Conservation (phyloP, 371 early-diverging fungal genomes). For the Mucor racemosus region DNA sequence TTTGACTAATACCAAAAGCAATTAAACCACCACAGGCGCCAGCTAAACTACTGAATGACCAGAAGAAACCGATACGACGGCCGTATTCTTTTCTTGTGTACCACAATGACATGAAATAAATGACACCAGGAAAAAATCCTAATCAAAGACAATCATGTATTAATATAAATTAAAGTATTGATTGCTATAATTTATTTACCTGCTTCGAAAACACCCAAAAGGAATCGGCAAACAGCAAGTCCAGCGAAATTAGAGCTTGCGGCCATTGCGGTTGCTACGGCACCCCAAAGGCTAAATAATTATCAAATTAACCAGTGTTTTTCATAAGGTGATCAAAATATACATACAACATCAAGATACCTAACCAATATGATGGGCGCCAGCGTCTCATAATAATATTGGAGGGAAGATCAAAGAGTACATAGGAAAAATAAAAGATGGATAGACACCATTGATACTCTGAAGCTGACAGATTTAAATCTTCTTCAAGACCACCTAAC, state of each 20-base stretch:
- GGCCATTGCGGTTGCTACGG: slow-evolving; percentile 34
- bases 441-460: slow-evolving; percentile 36
- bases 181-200: background rate
- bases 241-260: slow-evolving; percentile 32
- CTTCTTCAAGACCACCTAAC: slow-evolving; percentile 39
- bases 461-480: slow-evolving; percentile 26
- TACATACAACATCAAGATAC: slow-evolving; percentile 28
- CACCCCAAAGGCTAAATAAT: slow-evolving; percentile 29
- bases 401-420: slow-evolving; percentile 36
- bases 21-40: slow-evolving; percentile 51
- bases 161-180: background rate
- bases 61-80: slow-evolving; percentile 45
- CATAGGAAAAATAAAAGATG: slow-evolving; percentile 33
- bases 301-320: background rate
- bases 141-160: background rate
- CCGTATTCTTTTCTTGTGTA: slow-evolving; percentile 50
- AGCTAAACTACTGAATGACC: slow-evolving; percentile 48
- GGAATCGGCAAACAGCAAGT: slow-evolving; percentile 26
- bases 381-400: slow-evolving; percentile 39
- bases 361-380: slow-evolving; percentile 30
- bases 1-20: slow-evolving; percentile 42
- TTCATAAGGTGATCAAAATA: background rate
- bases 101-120: slow-evolving; percentile 47
- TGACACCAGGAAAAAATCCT: slow-evolving; percentile 34
- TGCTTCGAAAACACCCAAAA: slow-evolving; percentile 35